A percentile compares a stretch with the other conserved stretches of the same genome.
Evolutionary conservation across 1,139 yeast genomes (phyloP).

Genomic region (Hansenula lynferdii): DNA sequence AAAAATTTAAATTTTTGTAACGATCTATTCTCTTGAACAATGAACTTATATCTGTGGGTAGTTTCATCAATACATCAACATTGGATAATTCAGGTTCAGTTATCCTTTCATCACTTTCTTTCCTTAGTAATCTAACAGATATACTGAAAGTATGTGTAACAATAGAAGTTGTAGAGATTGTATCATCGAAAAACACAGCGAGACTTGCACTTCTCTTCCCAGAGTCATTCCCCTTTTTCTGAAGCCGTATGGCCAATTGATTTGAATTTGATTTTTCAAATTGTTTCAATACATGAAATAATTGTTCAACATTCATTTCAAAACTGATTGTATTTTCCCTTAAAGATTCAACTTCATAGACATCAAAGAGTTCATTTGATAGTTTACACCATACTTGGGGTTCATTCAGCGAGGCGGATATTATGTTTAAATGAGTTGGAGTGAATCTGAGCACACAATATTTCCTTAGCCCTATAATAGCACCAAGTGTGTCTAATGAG

Average conservation of each 20-base stretch:
- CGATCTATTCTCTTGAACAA: slow-evolving; percentile 53
- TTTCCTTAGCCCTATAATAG: slow-evolving; percentile 30
- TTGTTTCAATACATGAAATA: slow-evolving; percentile 48
- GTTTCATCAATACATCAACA: slow-evolving; percentile 44
- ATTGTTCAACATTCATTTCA: slow-evolving; percentile 52
- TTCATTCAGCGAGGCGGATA: slow-evolving; percentile 45
- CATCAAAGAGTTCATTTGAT: slow-evolving; percentile 39
- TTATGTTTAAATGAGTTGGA: slow-evolving; percentile 39
- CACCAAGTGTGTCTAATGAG: slow-evolving; percentile 26
- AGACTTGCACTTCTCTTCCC: slow-evolving; percentile 46
- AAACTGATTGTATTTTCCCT: slow-evolving; percentile 45
- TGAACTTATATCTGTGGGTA: slow-evolving; percentile 43
- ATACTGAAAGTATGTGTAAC: slow-evolving; percentile 56
- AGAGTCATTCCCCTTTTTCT: slow-evolving; percentile 29
- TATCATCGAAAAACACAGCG: slow-evolving; percentile 44
- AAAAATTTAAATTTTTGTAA: slow-evolving; percentile 36
- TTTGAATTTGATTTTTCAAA: slow-evolving; percentile 50
- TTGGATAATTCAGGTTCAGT: slow-evolving; percentile 45
- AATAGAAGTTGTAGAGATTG: slow-evolving; percentile 20
- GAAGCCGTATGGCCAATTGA: slow-evolving; percentile 48
- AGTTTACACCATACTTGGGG: slow-evolving; percentile 64
- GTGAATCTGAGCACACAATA: slow-evolving; percentile 43
- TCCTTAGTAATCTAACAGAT: slow-evolving; percentile 49
- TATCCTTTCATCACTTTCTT: slow-evolving; percentile 36
- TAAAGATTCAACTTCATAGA: slow-evolving; percentile 40